Evolutionary conservation across 306 rosid species (phyloP).

Genomic region (Abrus precatorius): DNA sequence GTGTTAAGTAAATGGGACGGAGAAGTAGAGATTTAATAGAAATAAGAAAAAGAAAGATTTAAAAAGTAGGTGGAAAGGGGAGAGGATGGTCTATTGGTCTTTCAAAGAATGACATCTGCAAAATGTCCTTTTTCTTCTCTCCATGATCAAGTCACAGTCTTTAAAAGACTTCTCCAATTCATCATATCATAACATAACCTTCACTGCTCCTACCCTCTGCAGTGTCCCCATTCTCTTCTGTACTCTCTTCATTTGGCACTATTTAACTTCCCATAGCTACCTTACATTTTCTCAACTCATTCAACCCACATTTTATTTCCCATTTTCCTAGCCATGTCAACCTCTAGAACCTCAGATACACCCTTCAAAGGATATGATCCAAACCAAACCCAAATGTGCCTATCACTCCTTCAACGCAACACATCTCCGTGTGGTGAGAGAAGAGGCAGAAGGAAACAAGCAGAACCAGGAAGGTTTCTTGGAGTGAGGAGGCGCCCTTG

Average conservation of each 20-base stretch:
- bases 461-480: conserved; percentile 93
- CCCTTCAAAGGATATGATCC: conserved; percentile 58
- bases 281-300: conserved; percentile 34
- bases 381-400: conserved; percentile 64
- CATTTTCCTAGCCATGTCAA: conserved; percentile 66
- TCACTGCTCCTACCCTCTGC: conserved; percentile 49
- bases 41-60: conserved; percentile 56
- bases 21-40: conserved; percentile 61
- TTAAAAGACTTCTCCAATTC: conserved; percentile 64
- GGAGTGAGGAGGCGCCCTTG: conserved; percentile 95
- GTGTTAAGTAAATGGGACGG: conserved; percentile 53
- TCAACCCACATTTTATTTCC: conserved; percentile 42
- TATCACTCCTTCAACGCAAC: conserved; percentile 72
- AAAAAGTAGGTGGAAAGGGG: conserved; percentile 58
- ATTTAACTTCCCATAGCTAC: conserved; percentile 10
- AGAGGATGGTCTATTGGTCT: conserved; percentile 55
- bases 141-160: conserved; percentile 64
- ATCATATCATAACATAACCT: conserved; percentile 35
- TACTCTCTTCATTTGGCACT: conserved; percentile 43
- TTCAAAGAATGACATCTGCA: conserved; percentile 71
- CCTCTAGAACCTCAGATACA: conserved; percentile 72
- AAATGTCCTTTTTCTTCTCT: conserved; percentile 58
- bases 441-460: conserved; percentile 87
- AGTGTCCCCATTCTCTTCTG: conserved; percentile 34
- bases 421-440: conserved; percentile 73